Conservation (phyloP, 306 rosid species). For the Inga laurina region DNA sequence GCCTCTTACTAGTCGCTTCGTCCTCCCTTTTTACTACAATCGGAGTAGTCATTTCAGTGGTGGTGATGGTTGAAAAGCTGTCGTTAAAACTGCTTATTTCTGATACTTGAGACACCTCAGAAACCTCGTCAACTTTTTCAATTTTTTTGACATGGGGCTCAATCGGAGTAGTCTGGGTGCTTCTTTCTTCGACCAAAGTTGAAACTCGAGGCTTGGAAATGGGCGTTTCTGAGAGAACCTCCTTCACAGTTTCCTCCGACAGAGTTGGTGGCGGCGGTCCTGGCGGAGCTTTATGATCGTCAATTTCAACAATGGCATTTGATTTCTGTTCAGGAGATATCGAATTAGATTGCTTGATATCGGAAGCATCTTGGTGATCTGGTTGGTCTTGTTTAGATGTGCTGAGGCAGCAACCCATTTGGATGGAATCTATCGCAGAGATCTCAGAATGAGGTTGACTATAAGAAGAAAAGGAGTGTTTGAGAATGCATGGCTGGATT, state of each 20-base stretch:
- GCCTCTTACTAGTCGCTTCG: slow-evolving; percentile 68
- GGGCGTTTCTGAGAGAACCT: slow-evolving; percentile 88
- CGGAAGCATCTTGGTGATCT: slow-evolving; percentile 3
- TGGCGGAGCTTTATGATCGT: background rate
- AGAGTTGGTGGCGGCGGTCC: slow-evolving; percentile 22
- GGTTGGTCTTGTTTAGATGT: slow-evolving; percentile 40
- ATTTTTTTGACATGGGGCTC: slow-evolving; percentile 22
- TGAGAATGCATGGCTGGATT: slow-evolving; percentile 31
- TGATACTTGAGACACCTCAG: slow-evolving; percentile 61
- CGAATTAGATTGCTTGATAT: slow-evolving; percentile 16
- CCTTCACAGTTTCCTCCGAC: slow-evolving; percentile 86
- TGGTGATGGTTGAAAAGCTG: slow-evolving; percentile 53
- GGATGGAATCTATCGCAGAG: slow-evolving; percentile 23
- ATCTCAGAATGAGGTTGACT: slow-evolving; percentile 28
- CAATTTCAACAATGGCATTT: slow-evolving; percentile 27
- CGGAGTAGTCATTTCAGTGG: slow-evolving; percentile 36
- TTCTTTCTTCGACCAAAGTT: slow-evolving; percentile 17
- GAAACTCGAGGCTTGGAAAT: slow-evolving; percentile 48
- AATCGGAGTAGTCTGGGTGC: slow-evolving; percentile 32
- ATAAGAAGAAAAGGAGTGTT: slow-evolving; percentile 19
- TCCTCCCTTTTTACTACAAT: slow-evolving; percentile 65
- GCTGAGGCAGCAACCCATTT: slow-evolving; percentile 92
- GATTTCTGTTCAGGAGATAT: slow-evolving; percentile 23
- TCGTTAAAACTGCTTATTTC: slow-evolving; percentile 64
- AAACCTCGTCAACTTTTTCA: slow-evolving; percentile 29